Conservation (phyloP, 73 alveolate genomes). For the Blepharisma japonicum region DNA sequence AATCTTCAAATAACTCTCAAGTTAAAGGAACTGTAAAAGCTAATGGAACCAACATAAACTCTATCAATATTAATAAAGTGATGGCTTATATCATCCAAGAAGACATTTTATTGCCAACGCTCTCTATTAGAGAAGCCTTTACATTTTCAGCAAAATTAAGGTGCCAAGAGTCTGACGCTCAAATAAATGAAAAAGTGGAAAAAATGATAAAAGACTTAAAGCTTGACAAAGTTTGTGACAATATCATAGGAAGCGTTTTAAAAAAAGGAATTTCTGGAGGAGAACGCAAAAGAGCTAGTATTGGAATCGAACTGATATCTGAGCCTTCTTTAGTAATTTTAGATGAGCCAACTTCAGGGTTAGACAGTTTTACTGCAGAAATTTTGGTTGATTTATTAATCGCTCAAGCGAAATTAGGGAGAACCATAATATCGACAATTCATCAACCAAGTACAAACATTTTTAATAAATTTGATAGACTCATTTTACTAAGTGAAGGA, state of each 20-base stretch:
- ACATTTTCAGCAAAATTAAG: conserved; percentile 48
- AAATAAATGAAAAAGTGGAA: too few relatives aligned
- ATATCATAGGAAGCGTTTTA: too few relatives aligned
- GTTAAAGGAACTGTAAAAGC: background rate
- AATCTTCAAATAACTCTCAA: background rate
- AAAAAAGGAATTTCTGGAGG: conserved; percentile 56
- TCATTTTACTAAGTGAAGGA: conserved; percentile 26
- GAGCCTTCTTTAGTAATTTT: conserved; percentile 42
- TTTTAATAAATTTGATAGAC: conserved; percentile 39
- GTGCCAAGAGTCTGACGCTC: too few relatives aligned
- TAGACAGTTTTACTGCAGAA: conserved; percentile 48
- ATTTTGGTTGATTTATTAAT: conserved; percentile 34
- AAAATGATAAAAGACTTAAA: too few relatives aligned
- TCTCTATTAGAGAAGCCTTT: conserved; percentile 56
- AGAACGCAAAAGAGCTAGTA: conserved; percentile 53
- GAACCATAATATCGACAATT: conserved; percentile 40
- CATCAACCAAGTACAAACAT: conserved; percentile 55
- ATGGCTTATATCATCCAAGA: conserved; percentile 59
- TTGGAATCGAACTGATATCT: conserved; percentile 48
- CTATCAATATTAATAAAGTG: conserved; percentile 28
- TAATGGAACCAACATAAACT: background rate
- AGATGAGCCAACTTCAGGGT: conserved; percentile 55
- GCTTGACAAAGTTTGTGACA: too few relatives aligned
- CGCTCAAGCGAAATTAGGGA: conserved; percentile 35
- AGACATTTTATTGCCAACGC: conserved; percentile 42